phyloP scores from a whole-genome alignment of 2,329 filamentous ascomycete genomes.

The Nannizzia gypsea region DNA sequence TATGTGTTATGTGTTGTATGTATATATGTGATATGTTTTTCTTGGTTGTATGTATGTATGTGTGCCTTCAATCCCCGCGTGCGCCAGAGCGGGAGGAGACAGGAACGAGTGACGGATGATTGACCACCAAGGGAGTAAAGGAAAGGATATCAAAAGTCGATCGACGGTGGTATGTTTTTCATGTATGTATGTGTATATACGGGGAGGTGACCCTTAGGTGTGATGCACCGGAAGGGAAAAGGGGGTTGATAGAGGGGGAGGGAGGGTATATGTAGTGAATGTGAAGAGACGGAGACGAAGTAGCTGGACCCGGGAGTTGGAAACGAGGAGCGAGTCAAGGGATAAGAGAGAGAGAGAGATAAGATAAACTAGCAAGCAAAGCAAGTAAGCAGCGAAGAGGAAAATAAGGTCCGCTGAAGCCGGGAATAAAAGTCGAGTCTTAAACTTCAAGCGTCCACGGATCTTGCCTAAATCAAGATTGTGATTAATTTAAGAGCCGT shows the following conservation, averaged over 20 bases:
- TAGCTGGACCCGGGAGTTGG: constrained; percentile 2
- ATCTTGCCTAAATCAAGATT: constrained; percentile 7
- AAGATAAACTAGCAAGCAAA: not conserved
- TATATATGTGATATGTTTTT: not conserved
- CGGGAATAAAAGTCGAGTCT: constrained; percentile 7
- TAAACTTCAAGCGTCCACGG: constrained; percentile 4
- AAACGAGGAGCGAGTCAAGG: constrained; percentile 2
- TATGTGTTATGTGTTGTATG: not conserved
- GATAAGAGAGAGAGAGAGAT: not conserved
- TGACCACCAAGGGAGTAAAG: not conserved
- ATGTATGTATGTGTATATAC: not conserved
- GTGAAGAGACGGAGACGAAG: not conserved
- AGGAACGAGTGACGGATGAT: constrained; percentile 1
- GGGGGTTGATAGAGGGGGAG: not conserved
- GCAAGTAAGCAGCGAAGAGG: not conserved
- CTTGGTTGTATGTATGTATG: not conserved
- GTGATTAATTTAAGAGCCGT: constrained; percentile 7
- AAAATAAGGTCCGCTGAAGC: constrained; percentile 4
- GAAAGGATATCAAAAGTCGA: not conserved
- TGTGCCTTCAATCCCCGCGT: not conserved
- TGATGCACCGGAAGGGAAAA: not conserved
- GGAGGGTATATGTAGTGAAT: constrained; percentile 4
- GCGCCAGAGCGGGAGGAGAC: not conserved
- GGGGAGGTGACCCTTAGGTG: not conserved
- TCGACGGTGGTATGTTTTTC: not conserved